phyloP scores from a whole-genome alignment of 805 yeast species.

The Lipomyces kockii region DNA sequence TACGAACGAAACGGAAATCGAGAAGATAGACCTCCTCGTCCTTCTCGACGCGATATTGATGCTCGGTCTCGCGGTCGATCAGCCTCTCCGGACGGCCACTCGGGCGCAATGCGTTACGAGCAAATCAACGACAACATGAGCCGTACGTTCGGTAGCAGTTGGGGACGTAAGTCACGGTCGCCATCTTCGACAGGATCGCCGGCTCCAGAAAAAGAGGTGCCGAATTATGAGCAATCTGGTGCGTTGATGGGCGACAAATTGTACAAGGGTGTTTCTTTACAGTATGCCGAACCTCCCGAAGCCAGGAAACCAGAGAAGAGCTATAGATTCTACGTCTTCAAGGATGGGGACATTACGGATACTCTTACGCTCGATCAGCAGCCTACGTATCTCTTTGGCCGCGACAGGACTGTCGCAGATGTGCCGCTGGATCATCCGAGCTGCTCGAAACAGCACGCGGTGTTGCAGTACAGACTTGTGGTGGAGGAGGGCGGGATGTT shows the following conservation, averaged over 20 bases:
- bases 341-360: conserved; percentile 32
- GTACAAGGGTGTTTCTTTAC: conserved; percentile 31
- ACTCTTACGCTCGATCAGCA: conserved; percentile 30
- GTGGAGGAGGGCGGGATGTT: conserved; percentile 19
- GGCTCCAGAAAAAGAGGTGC: conserved; percentile 26
- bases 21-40: background rate
- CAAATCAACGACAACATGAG: conserved; percentile 12
- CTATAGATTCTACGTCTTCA: conserved; percentile 37
- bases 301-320: conserved; percentile 32
- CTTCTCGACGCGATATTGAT: conserved; percentile 7
- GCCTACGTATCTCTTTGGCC: conserved; percentile 36
- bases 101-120: conserved; percentile 16
- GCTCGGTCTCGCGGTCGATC: background rate
- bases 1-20: background rate
- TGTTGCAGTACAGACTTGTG: conserved; percentile 50
- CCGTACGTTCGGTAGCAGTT: conserved; percentile 6
- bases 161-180: background rate
- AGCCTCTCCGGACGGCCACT: background rate
- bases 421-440: conserved; percentile 50
- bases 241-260: conserved; percentile 33
- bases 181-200: background rate
- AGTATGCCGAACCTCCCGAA: conserved; percentile 38
- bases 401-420: conserved; percentile 36
- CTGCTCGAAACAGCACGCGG: conserved; percentile 74
- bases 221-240: conserved; percentile 34